A percentile compares a stretch with the other conserved stretches of the same genome.
These are phyloP conservation scores for Xylariomycetidae sp. DNA, from an alignment of 2,329 filamentous ascomycete genomes.

Conservation along the genomic window DNA sequence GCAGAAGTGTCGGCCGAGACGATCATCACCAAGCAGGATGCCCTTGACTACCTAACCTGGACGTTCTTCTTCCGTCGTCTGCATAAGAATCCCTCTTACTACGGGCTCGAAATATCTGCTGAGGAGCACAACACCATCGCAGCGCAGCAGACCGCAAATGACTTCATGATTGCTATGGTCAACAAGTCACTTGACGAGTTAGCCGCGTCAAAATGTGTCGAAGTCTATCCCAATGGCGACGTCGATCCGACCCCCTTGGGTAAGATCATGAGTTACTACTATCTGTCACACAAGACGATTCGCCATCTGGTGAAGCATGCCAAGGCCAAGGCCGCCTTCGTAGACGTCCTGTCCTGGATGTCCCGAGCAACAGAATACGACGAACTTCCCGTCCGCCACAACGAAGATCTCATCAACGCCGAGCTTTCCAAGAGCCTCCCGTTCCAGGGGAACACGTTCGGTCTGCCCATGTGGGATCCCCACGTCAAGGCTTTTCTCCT, in stretches of 20 bases:
- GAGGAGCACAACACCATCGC: constrained; percentile 86
- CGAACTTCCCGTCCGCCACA: constrained; percentile 94
- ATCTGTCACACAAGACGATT: constrained; percentile 91
- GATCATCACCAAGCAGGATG: constrained; percentile 91
- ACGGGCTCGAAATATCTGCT: constrained; percentile 87
- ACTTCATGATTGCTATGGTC: constrained; percentile 92
- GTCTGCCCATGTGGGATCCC: constrained; percentile 94
- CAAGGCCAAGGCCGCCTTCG: constrained; percentile 70
- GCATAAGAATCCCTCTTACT: constrained; percentile 98
- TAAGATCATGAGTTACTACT: constrained; percentile 99
- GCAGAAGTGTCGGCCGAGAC: constrained; percentile 94
- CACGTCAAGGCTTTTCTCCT: constrained; percentile 95
- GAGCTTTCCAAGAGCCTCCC: constrained; percentile 82
- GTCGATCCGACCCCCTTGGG: constrained; percentile 86
- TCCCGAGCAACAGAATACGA: constrained; percentile 92
- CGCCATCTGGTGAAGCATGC: constrained; percentile 75
- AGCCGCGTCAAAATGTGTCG: constrained; percentile 77
- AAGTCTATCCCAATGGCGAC: constrained; percentile 79
- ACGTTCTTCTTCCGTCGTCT: constrained; percentile 98
- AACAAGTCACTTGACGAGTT: constrained; percentile 80
- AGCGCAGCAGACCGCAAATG: constrained; percentile 83
- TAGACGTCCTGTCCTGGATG: constrained; percentile 87
- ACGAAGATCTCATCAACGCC: constrained; percentile 94
- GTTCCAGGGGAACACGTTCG: constrained; percentile 53
- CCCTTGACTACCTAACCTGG: constrained; percentile 96